Evolutionary conservation across 495 filamentous ascomycete genomes (phyloP).

Genomic region (Chaetomium cochliodes): DNA sequence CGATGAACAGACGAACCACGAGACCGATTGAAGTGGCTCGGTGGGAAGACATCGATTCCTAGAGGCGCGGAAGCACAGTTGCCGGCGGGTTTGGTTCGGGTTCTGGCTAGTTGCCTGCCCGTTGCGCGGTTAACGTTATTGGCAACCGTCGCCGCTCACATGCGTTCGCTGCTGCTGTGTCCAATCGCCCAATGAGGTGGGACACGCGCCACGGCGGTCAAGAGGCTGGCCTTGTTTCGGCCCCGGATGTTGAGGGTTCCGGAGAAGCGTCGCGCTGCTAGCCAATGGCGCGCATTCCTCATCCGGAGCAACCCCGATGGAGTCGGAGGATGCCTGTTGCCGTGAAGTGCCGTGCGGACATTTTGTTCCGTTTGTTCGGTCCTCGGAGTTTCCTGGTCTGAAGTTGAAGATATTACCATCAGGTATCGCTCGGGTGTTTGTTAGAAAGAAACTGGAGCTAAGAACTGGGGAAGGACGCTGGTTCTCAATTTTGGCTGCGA

Average conservation of each 20-base stretch:
- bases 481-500: too few species aligned
- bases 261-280: background rate
- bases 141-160: background rate
- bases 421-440: too few species aligned
- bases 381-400: background rate
- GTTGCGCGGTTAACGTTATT: background rate
- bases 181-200: background rate
- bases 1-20: background rate
- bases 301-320: background rate
- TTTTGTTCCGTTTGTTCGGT: conserved; percentile 4
- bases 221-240: conserved; percentile 11
- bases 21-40: background rate
- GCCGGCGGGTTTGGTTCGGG: background rate
- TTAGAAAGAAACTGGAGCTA: background rate
- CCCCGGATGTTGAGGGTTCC: conserved; percentile 11
- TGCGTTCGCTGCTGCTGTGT: background rate
- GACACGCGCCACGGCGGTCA: background rate
- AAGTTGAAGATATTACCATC: background rate
- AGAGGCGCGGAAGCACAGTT: conserved; percentile 3
- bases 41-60: background rate
- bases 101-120: conserved; percentile 4
- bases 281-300: background rate
- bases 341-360: background rate
- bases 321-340: background rate
- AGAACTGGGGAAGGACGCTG: background rate